Evolutionary conservation across 2,329 filamentous ascomycete species (phyloP).

Genomic region (Trichophyton rubrum): DNA sequence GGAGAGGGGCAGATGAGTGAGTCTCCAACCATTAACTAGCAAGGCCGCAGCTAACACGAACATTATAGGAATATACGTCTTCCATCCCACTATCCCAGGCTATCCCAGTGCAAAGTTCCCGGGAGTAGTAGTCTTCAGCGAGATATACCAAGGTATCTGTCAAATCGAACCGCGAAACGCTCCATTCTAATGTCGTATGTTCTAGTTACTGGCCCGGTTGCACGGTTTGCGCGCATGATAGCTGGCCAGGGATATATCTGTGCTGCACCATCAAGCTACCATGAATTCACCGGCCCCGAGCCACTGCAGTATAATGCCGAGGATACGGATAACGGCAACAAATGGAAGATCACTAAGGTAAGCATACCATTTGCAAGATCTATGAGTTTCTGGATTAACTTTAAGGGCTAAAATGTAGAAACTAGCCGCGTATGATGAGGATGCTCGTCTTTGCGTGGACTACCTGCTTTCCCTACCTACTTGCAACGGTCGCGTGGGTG

Average conservation of each 20-base stretch:
- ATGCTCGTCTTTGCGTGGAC: slow-evolving; percentile 56
- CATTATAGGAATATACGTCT: slow-evolving; percentile 66
- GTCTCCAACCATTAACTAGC: neutral
- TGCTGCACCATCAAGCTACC: slow-evolving; percentile 78
- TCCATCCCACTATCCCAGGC: slow-evolving; percentile 70
- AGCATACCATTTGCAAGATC: neutral
- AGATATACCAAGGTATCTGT: slow-evolving; percentile 78
- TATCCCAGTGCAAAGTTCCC: slow-evolving; percentile 86
- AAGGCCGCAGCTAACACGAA: neutral
- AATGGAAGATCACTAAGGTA: slow-evolving; percentile 71
- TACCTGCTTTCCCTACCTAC: slow-evolving; percentile 58
- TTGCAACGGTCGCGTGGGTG: slow-evolving; percentile 68
- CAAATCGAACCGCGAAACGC: neutral
- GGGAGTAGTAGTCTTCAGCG: slow-evolving; percentile 76
- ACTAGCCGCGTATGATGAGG: slow-evolving; percentile 73
- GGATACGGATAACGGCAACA: slow-evolving; percentile 78
- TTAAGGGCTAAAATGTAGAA: slow-evolving; percentile 43
- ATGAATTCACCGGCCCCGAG: slow-evolving; percentile 73
- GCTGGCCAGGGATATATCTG: slow-evolving; percentile 88
- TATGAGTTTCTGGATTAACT: neutral
- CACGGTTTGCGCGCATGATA: slow-evolving; percentile 81
- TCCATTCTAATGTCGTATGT: neutral
- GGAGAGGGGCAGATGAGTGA: slow-evolving; percentile 46
- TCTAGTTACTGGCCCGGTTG: slow-evolving; percentile 75
- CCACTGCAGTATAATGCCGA: slow-evolving; percentile 73